Evolutionary conservation across 106 monocot species (phyloP), one percentile per base, ranked within the genome.

Genomic region (Dactylorhiza incarnata): DNA sequence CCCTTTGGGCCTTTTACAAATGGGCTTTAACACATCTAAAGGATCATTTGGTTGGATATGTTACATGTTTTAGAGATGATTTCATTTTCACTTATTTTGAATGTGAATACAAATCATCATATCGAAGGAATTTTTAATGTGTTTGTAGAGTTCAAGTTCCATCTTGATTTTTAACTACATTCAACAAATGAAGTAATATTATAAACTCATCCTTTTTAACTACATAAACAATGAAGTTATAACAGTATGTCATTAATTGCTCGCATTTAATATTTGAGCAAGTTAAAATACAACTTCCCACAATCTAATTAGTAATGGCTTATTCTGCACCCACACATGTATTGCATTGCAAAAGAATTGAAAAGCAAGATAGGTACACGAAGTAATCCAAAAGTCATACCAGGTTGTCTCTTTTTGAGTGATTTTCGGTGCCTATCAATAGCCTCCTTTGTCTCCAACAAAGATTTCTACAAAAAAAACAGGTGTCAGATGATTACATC

Each of bases 391-490:
- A 47, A 44, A 78, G 49, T 22, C 10, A 71, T 78, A 91, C 91
- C 88, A 82, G 86, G 78, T 74, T 91, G 89, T 56, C 87, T 71
- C 78, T 94, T 94, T 46, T 88, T 90, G 50, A 94, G 78, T 77
- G 86, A 84, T 82, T 94, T 94, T 49, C 94, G 66, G 58, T 88
- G 86, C 73, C 87, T 84, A 59, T 94, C 94, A 79, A 88, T 88
- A 67, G 86, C 47, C 47, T 90, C 88, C 73, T 88, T 94, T 25
- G 85, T 69, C 75, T 94, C 94, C 88, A 94, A 75, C 75, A 94
- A 82, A 76, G 84, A 86, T 89, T 80, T 94, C 94, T 89, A 76
- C 56, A 74, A 72, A 80, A 45, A 66, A 49, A 74, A 17, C 52
- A 19, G 12, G 26, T 14, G 10, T 29, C 25, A 65, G 65, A 84